phyloP scores from a whole-genome alignment of 2,329 filamentous ascomycete species.

The Juglanconis oblonga region DNA sequence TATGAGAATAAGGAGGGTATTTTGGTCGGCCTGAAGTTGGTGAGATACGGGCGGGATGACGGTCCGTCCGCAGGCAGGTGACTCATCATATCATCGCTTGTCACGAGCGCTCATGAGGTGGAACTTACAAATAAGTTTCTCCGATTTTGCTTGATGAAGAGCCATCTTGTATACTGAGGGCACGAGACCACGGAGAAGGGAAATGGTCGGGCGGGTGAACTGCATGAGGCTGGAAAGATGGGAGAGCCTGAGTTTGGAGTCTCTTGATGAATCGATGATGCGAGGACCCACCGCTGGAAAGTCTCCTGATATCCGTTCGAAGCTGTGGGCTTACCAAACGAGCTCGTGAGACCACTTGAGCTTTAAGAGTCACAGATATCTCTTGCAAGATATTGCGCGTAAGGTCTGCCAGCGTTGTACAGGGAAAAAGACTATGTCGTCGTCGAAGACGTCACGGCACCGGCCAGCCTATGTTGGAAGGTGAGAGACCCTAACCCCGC shows the following conservation, averaged over 20 bases:
- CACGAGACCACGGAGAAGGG: conserved; percentile 1
- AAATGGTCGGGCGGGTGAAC: not conserved
- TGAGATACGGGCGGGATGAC: not conserved
- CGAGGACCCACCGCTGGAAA: not conserved
- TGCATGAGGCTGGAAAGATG: not conserved
- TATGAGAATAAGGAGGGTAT: not conserved
- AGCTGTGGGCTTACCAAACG: not conserved
- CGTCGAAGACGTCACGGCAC: not conserved
- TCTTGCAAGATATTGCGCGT: not conserved
- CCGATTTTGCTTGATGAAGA: conserved; percentile 36
- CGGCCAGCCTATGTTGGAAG: not conserved
- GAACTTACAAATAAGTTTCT: conserved; percentile 49
- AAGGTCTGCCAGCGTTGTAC: too few species aligned
- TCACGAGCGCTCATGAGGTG: not conserved
- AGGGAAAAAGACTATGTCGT: not conserved
- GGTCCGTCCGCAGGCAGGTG: not conserved
- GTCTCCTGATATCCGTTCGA: not conserved
- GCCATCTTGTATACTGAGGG: conserved; percentile 36
- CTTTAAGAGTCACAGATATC: not conserved
- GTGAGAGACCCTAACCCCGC: not conserved
- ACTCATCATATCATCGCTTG: not conserved
- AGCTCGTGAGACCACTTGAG: too few species aligned
- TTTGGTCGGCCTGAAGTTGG: not conserved
- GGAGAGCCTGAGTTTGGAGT: not conserved
- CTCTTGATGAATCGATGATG: not conserved